Conservation (phyloP, 78 protist genomes). For the Protostelium mycophagum region DNA sequence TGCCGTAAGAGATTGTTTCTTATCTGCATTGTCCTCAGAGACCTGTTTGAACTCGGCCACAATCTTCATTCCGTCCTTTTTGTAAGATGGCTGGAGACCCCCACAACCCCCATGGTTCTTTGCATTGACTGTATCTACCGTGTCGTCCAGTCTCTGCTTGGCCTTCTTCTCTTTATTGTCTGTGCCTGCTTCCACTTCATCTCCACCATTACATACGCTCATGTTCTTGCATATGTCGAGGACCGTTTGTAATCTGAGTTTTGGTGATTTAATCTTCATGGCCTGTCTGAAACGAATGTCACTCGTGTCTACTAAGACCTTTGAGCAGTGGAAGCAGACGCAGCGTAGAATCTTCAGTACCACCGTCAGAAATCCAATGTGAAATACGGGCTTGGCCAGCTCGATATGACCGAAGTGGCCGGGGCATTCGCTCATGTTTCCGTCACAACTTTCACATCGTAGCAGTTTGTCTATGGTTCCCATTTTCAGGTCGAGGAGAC, state of each 20-base stretch:
- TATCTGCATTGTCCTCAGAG: constrained; percentile 42
- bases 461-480: constrained; percentile 81
- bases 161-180: not conserved
- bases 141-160: constrained; percentile 26
- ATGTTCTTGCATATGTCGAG: constrained; percentile 37
- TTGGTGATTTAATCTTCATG: constrained; percentile 37
- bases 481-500: constrained; percentile 91
- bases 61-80: constrained; percentile 63
- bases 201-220: constrained; percentile 26
- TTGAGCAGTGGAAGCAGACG: constrained; percentile 87
- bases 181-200: constrained; percentile 5
- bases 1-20: constrained; percentile 62
- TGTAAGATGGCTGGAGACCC: constrained; percentile 48
- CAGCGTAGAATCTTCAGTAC: constrained; percentile 73
- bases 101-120: constrained; percentile 68
- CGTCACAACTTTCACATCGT: constrained; percentile 85
- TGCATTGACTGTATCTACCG: constrained; percentile 19
- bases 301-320: constrained; percentile 40
- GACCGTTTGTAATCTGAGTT: constrained; percentile 28
- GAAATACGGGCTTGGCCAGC: constrained; percentile 91
- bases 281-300: constrained; percentile 32
- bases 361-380: constrained; percentile 78
- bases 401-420: constrained; percentile 98
- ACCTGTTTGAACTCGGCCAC: constrained; percentile 59
- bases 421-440: constrained; percentile 85